Evolutionary conservation across 352 stramenopile species (phyloP), one percentile per base, ranked within the genome.

Genomic region (Globisporangium apiculatum): DNA sequence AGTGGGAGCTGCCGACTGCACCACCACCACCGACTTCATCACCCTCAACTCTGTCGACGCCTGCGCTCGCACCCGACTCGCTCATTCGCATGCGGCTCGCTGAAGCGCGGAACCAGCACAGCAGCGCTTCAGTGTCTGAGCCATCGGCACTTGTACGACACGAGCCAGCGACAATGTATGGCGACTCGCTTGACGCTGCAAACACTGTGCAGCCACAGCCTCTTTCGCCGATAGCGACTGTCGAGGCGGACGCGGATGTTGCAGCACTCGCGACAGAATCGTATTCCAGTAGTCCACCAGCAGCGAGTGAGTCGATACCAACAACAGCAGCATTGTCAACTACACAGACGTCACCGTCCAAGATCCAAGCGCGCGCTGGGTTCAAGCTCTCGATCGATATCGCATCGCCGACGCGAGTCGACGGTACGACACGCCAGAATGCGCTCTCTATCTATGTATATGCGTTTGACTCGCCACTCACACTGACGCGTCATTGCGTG

Each of bases 1-100:
- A 91, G 55, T 94, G 82, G 84, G 84, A 91, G 49, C 78, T 76
- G n/a, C 81, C 84, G 40, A 14, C 41, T 10, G 31, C 31, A 7
- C 36, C 14, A 18, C 50, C 45, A 46, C 12, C 35, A 15, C 14
- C n/a, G 5, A 14, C 31, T 15, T 15, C 18, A 3, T 0, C 11
- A 38, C 48, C 55, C 54, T 4, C 56, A 3, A 0, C 38, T 17
- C 40, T 48, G 54, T 2, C 41, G 35, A 18, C 38, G 11, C 11
- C 60, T 1, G 24, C 51, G 15, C 52, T 82, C 41, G 41, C 68
- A 43, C 65, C 75, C 9, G 73, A 79, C 50, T 59, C 72, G 5
- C 75, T 81, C 35, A 72, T 86, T 57, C 69, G 73, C 14, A 60
- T 81, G 59, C 73, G 73, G 5, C 50, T 86, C n/a, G 62, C 73